These are phyloP conservation scores for Eimeria sp. DNA, from an alignment of 169 alveolate species.

Conservation along the genomic window DNA sequence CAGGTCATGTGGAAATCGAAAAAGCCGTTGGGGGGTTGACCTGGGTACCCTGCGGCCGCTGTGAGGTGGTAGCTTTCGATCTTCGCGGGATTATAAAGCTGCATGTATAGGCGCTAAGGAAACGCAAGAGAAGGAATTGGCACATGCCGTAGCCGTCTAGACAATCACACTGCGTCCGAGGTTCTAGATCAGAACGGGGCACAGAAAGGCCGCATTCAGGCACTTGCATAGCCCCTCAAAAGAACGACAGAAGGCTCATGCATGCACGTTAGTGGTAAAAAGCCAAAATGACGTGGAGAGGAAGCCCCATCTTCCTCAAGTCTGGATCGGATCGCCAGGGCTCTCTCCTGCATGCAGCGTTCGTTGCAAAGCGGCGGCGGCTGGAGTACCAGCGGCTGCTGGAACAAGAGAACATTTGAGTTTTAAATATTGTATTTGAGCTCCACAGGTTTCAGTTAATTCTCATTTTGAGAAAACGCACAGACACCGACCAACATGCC, in stretches of 20 bases:
- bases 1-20: background rate
- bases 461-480: background rate
- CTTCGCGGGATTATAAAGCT: background rate
- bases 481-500: background rate
- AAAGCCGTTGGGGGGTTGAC: background rate
- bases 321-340: background rate
- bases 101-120: background rate
- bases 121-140: background rate
- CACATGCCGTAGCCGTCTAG: background rate
- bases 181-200: background rate
- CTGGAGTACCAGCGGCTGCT: background rate
- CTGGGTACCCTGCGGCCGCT: background rate
- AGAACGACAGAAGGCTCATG: background rate
- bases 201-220: background rate
- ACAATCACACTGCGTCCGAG: background rate
- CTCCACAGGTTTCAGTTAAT: too few species aligned
- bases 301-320: constrained; percentile 8
- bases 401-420: background rate
- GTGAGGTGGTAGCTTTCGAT: background rate
- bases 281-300: constrained; percentile 40
- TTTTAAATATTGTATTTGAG: background rate
- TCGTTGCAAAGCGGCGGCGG: constrained; percentile 9
- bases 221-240: background rate
- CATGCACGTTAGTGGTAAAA: background rate
- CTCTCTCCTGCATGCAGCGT: constrained; percentile 12